Evolutionary conservation across 2,329 filamentous ascomycete genomes (phyloP).

Genomic region (Pseudofabraea citricarpa): DNA sequence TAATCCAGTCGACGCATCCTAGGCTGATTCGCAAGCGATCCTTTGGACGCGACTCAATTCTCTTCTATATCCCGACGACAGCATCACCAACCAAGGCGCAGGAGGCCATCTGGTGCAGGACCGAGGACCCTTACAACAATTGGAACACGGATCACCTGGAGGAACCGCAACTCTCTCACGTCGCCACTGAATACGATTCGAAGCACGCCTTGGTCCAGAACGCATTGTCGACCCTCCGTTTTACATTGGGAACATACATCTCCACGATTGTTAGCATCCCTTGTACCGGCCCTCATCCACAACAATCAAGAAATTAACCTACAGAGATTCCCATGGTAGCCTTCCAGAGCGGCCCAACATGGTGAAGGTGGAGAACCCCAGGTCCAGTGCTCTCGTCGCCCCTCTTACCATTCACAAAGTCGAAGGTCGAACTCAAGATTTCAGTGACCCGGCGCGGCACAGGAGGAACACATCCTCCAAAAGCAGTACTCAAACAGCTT

Average conservation of each 20-base stretch:
- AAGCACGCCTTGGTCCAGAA: neutral
- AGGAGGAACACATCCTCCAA: conserved; percentile 37
- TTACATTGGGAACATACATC: conserved; percentile 2
- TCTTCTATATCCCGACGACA: neutral
- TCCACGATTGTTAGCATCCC: neutral
- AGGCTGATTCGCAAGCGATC: too few relatives aligned
- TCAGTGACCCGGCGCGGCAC: conserved; percentile 32
- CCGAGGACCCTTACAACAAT: too few relatives aligned
- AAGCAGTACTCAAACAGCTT: conserved; percentile 19
- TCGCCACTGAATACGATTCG: neutral
- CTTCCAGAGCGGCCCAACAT: conserved; percentile 21
- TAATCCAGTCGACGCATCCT: too few relatives aligned
- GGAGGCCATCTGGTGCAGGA: neutral
- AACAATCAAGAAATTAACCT: conserved; percentile 2
- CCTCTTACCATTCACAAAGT: conserved; percentile 49
- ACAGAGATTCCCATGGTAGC: conserved; percentile 20
- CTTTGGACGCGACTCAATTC: too few relatives aligned
- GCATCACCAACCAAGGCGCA: neutral
- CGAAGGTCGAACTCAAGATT: conserved; percentile 22
- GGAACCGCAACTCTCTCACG: neutral
- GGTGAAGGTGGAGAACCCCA: conserved; percentile 29
- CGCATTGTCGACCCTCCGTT: conserved; percentile 2
- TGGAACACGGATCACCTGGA: neutral
- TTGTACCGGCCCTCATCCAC: conserved; percentile 1
- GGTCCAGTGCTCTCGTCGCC: conserved; percentile 57